Evolutionary conservation across 1,284 basidiomycete species (phyloP), one percentile per base, ranked within the genome.

Genomic region (Golubevia sp.): DNA sequence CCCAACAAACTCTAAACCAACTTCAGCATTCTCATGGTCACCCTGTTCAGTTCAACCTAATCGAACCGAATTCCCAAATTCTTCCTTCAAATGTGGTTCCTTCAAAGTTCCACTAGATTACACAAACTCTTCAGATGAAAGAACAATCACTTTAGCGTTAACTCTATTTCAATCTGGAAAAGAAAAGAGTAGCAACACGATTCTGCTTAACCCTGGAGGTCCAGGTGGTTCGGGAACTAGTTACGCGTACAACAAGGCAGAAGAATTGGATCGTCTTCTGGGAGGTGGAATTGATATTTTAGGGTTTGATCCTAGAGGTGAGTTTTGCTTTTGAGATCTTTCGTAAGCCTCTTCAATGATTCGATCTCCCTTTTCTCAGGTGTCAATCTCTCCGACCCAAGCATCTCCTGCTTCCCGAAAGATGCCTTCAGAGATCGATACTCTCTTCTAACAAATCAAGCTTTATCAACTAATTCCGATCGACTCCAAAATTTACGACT

Each of bases 381-480:
- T 8, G 56, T 57, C 26, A 57, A 57, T 50, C 49, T 57, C 25
- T 49, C 48, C 15, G 27, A 24, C 11, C 56, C 56, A 57, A 44
- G 51, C 56, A 49, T 44, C 21, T 62, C 58, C 2, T 72, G 70
- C n/a, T 66, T 63, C 56, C 64, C 64, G 2, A 61, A 59, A 54
- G 62, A 72, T 51, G 67, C 67, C 5, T 64, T 67, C 30, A 66
- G 70, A 20, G 70, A 72, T 48, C 70, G 70, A 2, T 71, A 58
- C 55, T 38, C 27, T 5, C 49, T 59, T 26, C 49, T 59, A 26
- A 59, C 67, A 0, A 24, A 21, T 13, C 49, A 56, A 3, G 67
- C 11, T 3, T n/a, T n/a, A 34, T 11, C 4, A 3, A 5, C 11
- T 34, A 23, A 20, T 55, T 3, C 38, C 4, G n/a, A 55, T 20